Percentiles rank a stretch among this genome's conserved stretches.
Evolutionary conservation across 2,329 filamentous ascomycete species (phyloP).

Genomic region (Alternaria arbusti): DNA sequence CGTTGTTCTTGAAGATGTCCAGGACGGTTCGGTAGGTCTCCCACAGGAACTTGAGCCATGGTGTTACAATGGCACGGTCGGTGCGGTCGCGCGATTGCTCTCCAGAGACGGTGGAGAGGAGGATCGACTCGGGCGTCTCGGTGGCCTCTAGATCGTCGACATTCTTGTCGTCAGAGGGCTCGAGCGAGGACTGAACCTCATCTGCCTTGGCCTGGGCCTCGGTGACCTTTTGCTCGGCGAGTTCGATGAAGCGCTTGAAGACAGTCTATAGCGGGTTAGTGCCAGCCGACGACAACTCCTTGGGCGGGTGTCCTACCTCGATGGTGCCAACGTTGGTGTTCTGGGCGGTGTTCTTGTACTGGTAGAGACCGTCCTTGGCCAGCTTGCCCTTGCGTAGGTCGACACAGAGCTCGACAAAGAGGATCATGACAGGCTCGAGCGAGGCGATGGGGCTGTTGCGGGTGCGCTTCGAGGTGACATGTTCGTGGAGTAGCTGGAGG

Average conservation of each 20-base stretch:
- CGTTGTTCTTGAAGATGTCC: conserved; percentile 99
- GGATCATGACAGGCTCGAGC: conserved; percentile 97
- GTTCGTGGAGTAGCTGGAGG: conserved; percentile 94
- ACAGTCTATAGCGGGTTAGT: conserved; percentile 63
- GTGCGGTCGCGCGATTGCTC: conserved; percentile 98
- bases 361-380: conserved; percentile 97
- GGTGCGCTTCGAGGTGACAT: conserved; percentile 97
- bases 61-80: conserved; percentile 96
- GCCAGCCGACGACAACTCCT: background rate
- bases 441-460: conserved; percentile 96
- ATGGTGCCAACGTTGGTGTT: conserved; percentile 99
- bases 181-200: conserved; percentile 86
- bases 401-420: conserved; percentile 95
- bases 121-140: conserved; percentile 97
- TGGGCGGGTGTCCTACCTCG: conserved; percentile 65
- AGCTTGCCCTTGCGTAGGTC: conserved; percentile 98
- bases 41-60: conserved; percentile 99
- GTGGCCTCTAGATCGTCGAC: conserved; percentile 95
- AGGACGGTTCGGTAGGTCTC: conserved; percentile 98
- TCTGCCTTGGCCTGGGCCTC: conserved; percentile 96
- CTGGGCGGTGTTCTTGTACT: conserved; percentile 99
- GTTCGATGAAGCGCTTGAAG: conserved; percentile 96
- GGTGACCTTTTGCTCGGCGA: conserved; percentile 94
- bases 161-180: conserved; percentile 75
- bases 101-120: conserved; percentile 95